These are phyloP conservation scores for Starmerella davenportii DNA, from an alignment of 805 yeast genomes.

Conservation along the genomic window DNA sequence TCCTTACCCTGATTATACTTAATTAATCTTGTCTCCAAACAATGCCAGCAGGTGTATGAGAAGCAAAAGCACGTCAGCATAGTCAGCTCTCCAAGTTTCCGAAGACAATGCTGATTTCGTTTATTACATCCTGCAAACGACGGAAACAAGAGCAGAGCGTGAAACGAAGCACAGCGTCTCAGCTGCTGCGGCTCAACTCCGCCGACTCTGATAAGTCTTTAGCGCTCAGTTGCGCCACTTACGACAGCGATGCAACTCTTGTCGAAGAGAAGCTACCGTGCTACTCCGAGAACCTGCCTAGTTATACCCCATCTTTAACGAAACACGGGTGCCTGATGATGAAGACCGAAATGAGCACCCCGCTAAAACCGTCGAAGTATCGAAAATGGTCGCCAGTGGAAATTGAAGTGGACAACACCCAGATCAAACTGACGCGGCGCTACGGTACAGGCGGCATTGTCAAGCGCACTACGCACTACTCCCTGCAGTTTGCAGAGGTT, in stretches of 20 bases:
- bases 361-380: constrained; percentile 48
- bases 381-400: constrained; percentile 56
- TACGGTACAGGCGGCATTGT: constrained; percentile 20
- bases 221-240: background rate
- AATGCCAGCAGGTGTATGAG: background rate
- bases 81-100: no score
- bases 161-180: background rate
- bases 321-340: constrained; percentile 39
- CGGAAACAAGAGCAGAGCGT: background rate
- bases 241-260: background rate
- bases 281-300: constrained; percentile 35
- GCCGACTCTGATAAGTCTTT: background rate
- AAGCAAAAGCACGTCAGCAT: no score
- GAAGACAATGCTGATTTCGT: background rate
- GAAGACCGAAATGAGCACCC: constrained; percentile 61
- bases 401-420: constrained; percentile 72
- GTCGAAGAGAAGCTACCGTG: background rate
- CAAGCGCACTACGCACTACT: constrained; percentile 26
- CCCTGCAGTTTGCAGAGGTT: constrained; percentile 65
- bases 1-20: background rate
- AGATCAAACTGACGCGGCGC: constrained; percentile 44
- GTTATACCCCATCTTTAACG: constrained; percentile 46
- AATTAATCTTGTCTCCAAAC: background rate
- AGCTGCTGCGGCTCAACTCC: background rate
- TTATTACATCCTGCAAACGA: background rate